Evolutionary conservation across 306 rosid genomes (phyloP).

Genomic region (Casuarina equisetifolia): DNA sequence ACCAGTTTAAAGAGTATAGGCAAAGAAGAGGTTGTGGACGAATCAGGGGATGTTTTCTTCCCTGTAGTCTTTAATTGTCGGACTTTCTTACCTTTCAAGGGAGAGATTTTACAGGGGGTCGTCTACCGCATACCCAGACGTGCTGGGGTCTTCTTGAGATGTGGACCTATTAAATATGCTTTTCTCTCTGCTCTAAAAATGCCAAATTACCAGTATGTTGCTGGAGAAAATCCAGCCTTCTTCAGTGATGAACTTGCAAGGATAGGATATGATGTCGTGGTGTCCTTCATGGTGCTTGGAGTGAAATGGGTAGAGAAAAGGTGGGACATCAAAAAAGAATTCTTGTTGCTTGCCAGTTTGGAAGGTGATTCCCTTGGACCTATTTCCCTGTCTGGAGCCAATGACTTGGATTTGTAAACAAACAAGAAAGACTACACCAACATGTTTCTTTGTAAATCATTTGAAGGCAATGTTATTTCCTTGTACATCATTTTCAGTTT

Average conservation of each 20-base stretch:
- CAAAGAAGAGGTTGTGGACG: slow-evolving; percentile 13
- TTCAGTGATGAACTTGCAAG: slow-evolving; percentile 26
- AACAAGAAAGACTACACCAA: background rate
- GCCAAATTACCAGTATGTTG: slow-evolving; percentile 35
- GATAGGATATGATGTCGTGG: slow-evolving; percentile 34
- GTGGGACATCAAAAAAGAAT: slow-evolving; percentile 32
- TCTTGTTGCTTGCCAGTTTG: slow-evolving; percentile 38
- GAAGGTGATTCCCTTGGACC: slow-evolving; percentile 54
- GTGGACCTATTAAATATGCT: slow-evolving; percentile 46
- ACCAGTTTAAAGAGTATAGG: slow-evolving; percentile 41
- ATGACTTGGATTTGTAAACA: slow-evolving; percentile 30
- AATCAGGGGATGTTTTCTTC: slow-evolving; percentile 27
- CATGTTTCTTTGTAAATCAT: slow-evolving; percentile 16
- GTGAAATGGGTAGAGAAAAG: slow-evolving; percentile 42
- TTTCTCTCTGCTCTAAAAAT: slow-evolving; percentile 40
- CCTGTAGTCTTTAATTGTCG: slow-evolving; percentile 43
- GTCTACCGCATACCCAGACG: slow-evolving; percentile 21
- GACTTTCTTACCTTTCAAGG: slow-evolving; percentile 37
- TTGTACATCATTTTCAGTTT: background rate
- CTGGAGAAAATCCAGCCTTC: slow-evolving; percentile 30
- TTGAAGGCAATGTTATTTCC: background rate
- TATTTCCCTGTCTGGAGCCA: slow-evolving; percentile 33
- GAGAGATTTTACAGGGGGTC: slow-evolving; percentile 48
- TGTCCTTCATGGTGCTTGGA: slow-evolving; percentile 39
- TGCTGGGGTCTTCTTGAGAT: slow-evolving; percentile 41